These are phyloP conservation scores for Aspergillus melleus DNA, from an alignment of 2,329 filamentous ascomycete species.

Conservation along the genomic window DNA sequence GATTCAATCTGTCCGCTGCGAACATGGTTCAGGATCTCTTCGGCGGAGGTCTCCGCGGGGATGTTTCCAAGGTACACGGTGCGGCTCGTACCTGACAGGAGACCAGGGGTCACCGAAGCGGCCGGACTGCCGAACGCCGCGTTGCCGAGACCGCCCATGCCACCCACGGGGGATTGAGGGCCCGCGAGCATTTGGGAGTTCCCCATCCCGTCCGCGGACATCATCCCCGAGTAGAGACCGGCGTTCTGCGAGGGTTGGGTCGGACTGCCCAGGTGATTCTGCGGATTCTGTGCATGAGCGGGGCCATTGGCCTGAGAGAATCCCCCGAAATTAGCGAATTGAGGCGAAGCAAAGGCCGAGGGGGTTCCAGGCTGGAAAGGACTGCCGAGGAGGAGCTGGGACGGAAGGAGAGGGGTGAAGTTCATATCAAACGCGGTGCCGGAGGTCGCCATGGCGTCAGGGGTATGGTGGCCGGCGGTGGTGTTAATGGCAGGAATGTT, in stretches of 20 bases:
- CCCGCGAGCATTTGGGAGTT: conserved; percentile 76
- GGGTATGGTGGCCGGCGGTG: conserved; percentile 59
- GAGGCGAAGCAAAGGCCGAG: conserved; percentile 82
- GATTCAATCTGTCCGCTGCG: conserved; percentile 98
- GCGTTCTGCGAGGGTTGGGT: conserved; percentile 69
- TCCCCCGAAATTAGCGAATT: conserved; percentile 80
- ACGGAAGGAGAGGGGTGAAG: conserved; percentile 93
- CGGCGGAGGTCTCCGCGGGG: conserved; percentile 92
- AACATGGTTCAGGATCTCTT: conserved; percentile 95
- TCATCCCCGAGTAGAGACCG: conserved; percentile 78
- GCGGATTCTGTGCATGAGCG: conserved; percentile 56
- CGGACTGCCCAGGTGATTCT: conserved; percentile 69
- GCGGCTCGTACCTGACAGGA: conserved; percentile 86
- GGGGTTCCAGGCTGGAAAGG: conserved; percentile 96
- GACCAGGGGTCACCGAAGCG: conserved; percentile 73
- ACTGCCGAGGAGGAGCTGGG: conserved; percentile 89
- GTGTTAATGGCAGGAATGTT: conserved; percentile 96
- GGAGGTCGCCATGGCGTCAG: conserved; percentile 77
- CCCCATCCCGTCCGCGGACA: conserved; percentile 81
- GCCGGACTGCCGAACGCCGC: conserved; percentile 65
- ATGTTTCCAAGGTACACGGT: conserved; percentile 98
- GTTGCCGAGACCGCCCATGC: conserved; percentile 64
- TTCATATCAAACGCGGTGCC: conserved; percentile 96
- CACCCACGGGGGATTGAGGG: conserved; percentile 81
- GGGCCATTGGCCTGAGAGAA: conserved; percentile 65